These are phyloP conservation scores for Eucalyptus sideroxylon DNA, from an alignment of 345 rosid species.

Conservation along the genomic window DNA sequence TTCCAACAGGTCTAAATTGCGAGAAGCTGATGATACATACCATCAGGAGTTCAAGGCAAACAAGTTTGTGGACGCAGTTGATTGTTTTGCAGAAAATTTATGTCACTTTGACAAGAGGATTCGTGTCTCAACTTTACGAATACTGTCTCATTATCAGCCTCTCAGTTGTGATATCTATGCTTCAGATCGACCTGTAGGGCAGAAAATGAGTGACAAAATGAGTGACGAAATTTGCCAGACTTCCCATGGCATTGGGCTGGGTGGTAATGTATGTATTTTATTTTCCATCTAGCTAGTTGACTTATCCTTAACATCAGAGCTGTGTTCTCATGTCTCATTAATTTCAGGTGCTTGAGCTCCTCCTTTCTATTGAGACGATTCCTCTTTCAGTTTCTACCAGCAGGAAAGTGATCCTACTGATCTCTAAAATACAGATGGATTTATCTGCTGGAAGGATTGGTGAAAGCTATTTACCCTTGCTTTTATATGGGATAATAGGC, in stretches of 20 bases:
- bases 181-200: slow-evolving; percentile 26
- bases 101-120: slow-evolving; percentile 53
- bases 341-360: slow-evolving; percentile 62
- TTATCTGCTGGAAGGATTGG: slow-evolving; percentile 61
- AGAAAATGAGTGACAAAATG: slow-evolving; percentile 26
- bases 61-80: slow-evolving; percentile 28
- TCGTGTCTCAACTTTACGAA: slow-evolving; percentile 63
- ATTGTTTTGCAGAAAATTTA: slow-evolving; percentile 51
- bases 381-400: slow-evolving; percentile 54
- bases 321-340: background rate
- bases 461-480: slow-evolving; percentile 32
- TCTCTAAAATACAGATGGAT: slow-evolving; percentile 48
- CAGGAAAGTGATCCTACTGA: slow-evolving; percentile 42
- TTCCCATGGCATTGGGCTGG: background rate
- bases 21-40: slow-evolving; percentile 10
- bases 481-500: slow-evolving; percentile 70
- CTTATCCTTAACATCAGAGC: background rate
- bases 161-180: slow-evolving; percentile 9
- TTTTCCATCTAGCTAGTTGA: background rate
- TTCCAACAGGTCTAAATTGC: slow-evolving; percentile 24
- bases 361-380: slow-evolving; percentile 54
- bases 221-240: slow-evolving; percentile 1
- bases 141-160: slow-evolving; percentile 63
- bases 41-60: slow-evolving; percentile 37
- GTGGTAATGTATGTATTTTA: slow-evolving; percentile 36